These are phyloP conservation scores for Posidonia oceanica DNA, from an alignment of 116 monocot species.

Conservation along the genomic window DNA sequence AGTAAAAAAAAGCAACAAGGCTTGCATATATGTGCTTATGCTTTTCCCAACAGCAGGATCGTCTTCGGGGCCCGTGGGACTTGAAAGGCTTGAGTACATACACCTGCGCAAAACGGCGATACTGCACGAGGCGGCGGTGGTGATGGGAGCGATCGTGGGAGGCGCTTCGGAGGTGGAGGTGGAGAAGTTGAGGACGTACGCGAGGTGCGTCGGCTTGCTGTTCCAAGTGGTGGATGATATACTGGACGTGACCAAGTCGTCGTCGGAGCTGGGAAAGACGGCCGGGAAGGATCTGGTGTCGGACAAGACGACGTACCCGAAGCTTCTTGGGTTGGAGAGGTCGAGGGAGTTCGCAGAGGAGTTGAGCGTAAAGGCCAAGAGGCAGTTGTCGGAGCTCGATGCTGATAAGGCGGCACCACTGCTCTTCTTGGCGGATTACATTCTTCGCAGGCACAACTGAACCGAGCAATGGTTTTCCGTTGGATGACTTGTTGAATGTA, in stretches of 20 bases:
- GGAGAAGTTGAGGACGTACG: conserved; percentile 30
- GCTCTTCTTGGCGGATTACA: conserved; percentile 25
- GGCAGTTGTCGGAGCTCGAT: conserved; percentile 29
- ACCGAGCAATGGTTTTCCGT: too few relatives aligned
- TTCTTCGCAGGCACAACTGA: conserved; percentile 35
- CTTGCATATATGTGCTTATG: too few relatives aligned
- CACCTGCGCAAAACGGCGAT: conserved; percentile 45
- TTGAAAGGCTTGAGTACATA: conserved; percentile 39
- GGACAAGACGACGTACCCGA: conserved; percentile 48
- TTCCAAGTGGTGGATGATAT: conserved; percentile 58
- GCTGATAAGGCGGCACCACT: conserved; percentile 32
- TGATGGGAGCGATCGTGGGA: conserved; percentile 40
- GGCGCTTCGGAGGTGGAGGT: conserved; percentile 33
- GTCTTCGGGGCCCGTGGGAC: conserved; percentile 4
- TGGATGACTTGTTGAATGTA: too few relatives aligned
- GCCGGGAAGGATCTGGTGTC: conserved; percentile 46
- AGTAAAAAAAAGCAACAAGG: too few relatives aligned
- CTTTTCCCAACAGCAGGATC: too few relatives aligned
- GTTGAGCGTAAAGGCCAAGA: conserved; percentile 27
- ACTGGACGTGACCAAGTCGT: conserved; percentile 44
- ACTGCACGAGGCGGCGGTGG: conserved; percentile 44
- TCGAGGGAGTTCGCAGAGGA: conserved; percentile 33
- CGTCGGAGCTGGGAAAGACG: conserved; percentile 53
- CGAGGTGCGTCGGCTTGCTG: conserved; percentile 37
- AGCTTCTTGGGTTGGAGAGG: conserved; percentile 32